Evolutionary conservation across 2,329 filamentous ascomycete genomes (phyloP).

Genomic region (Phoma sp.): DNA sequence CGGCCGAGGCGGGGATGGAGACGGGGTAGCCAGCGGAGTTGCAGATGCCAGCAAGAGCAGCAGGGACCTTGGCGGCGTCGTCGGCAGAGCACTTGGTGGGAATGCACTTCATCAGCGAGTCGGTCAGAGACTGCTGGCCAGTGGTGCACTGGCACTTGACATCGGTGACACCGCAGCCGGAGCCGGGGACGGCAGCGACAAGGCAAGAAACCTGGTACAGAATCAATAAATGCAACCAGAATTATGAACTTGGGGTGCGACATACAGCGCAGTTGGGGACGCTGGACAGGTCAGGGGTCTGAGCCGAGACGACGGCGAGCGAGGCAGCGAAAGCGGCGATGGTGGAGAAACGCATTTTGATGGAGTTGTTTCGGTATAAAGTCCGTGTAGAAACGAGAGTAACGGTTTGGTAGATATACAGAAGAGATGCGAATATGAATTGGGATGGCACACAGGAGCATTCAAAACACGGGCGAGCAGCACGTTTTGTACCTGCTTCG

Average conservation of each 20-base stretch:
- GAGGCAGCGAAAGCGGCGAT: slow-evolving; percentile 35
- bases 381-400: slow-evolving; percentile 9
- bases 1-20: slow-evolving; percentile 27
- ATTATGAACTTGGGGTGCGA: not conserved
- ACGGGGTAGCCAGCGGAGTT: slow-evolving; percentile 33
- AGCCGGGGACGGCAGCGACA: slow-evolving; percentile 53
- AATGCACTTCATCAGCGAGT: slow-evolving; percentile 50
- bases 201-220: slow-evolving; percentile 55
- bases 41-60: slow-evolving; percentile 39
- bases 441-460: not conserved
- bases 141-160: slow-evolving; percentile 60
- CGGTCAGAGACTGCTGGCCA: slow-evolving; percentile 43
- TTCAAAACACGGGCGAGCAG: not conserved
- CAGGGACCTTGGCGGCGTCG: slow-evolving; percentile 41
- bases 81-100: slow-evolving; percentile 44
- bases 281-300: slow-evolving; percentile 26
- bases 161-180: slow-evolving; percentile 57
- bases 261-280: slow-evolving; percentile 46
- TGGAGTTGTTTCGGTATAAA: slow-evolving; percentile 1
- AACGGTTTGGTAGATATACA: not conserved
- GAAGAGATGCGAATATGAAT: slow-evolving; percentile 3
- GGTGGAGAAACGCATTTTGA: slow-evolving; percentile 43
- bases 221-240: slow-evolving; percentile 1
- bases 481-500: slow-evolving; percentile 16
- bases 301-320: slow-evolving; percentile 35